Percentiles rank a stretch among this genome's conserved stretches.
Evolutionary conservation across 208 protist genomes (phyloP).

Genomic region (Acanthamoeba triangularis): DNA sequence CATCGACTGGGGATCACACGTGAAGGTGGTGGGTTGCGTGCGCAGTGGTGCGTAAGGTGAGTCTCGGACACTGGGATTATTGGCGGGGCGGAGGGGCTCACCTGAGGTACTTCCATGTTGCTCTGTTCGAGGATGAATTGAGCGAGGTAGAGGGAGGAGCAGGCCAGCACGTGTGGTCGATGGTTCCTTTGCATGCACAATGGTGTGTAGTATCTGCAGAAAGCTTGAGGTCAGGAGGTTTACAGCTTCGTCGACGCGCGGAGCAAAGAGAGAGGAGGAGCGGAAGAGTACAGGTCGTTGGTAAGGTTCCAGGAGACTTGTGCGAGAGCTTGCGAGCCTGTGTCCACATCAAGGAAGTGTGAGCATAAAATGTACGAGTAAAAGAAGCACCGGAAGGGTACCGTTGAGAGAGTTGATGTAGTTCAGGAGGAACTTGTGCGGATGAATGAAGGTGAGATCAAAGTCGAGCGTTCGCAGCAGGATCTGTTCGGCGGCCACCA

Average conservation of each 20-base stretch:
- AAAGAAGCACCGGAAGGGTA: not conserved
- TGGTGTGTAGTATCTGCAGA: slow-evolving; percentile 40
- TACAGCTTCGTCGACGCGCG: not conserved
- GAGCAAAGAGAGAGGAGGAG: not conserved
- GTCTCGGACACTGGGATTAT: too few species aligned
- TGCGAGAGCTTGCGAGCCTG: slow-evolving; percentile 45
- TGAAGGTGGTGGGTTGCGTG: too few species aligned
- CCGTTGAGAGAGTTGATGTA: slow-evolving; percentile 71
- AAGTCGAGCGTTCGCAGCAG: slow-evolving; percentile 65
- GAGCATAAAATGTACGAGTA: not conserved
- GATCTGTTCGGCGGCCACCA: slow-evolving; percentile 72
- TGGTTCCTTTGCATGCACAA: slow-evolving; percentile 55
- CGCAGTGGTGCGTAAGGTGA: too few species aligned
- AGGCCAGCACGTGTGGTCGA: slow-evolving; percentile 21
- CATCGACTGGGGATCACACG: not conserved
- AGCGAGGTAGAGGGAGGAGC: slow-evolving; percentile 46
- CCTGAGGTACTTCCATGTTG: slow-evolving; percentile 57
- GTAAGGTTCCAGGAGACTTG: slow-evolving; percentile 68
- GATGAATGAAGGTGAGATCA: slow-evolving; percentile 54
- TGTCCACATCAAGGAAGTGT: not conserved
- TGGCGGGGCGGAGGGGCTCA: not conserved
- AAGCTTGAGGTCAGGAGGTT: not conserved
- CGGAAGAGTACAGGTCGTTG: slow-evolving; percentile 62
- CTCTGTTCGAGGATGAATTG: slow-evolving; percentile 51
- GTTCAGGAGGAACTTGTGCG: slow-evolving; percentile 78